Evolutionary conservation across 495 filamentous ascomycete genomes (phyloP), one percentile per base, ranked within the genome.

Genomic region (Podospora fimiseda): DNA sequence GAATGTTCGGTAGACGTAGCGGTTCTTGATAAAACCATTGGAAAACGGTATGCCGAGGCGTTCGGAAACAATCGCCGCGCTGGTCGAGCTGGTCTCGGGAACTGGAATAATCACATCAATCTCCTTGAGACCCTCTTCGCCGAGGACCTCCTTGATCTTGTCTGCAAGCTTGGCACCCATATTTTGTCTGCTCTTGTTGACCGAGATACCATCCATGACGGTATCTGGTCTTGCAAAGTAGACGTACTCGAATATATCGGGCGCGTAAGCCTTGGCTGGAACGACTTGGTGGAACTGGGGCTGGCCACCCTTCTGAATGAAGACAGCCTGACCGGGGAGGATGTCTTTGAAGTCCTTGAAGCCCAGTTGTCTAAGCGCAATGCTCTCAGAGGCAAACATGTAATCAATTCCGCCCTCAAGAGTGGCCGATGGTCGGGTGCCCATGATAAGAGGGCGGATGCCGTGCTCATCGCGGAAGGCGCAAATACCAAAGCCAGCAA

Each of bases 351-450:
- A 87, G 64, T 90, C 77, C 19, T 67, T 72, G 75, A 95, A 96
- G 16, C 89, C 92, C 27, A 94, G 81, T 61, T 95, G 90, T 49
- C 84, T 80, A 39, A 98, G 74, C 44, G 93, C 93, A 53, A 97
- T 87, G 27, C 88, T 93, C 70, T 98, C 93, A n/a, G 90, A 96
- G 0, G 93, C 88, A 76, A 98, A 83, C 88, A 97, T 94, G 72
- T 96, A 98, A 70, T 97, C 93, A 48, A 64, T 88, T 18, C 86
- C 86, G 0, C 81, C 77, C 48, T 77, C 74, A n/a, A 84, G 63
- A 8, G 71, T 80, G 16, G 66, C 60, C 0, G 86, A 87, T 2
- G 80, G 78, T 38, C 87, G 80, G 58, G 81, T 85, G 41, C 93
- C 93, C 4, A 96, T 74, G 38, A 90, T 79, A 47, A 98, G 76